phyloP scores from a whole-genome alignment of 805 yeast genomes.

The Candida koratica region DNA sequence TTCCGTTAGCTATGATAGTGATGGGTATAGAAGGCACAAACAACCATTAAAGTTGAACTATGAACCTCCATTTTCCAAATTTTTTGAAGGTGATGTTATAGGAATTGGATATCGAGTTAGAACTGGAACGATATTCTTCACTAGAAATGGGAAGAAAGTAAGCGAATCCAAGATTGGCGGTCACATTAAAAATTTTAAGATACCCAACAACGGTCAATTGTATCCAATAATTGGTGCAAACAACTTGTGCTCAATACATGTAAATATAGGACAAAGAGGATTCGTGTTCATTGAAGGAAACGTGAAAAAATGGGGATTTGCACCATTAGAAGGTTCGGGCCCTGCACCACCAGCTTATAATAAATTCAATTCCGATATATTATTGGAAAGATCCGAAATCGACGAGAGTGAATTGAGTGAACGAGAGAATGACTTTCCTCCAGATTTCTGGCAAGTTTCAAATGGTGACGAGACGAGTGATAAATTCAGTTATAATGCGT shows the following conservation, averaged over 20 bases:
- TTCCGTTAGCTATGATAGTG: constrained; percentile 84
- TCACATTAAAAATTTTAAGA: constrained; percentile 66
- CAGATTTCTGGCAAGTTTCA: constrained; percentile 48
- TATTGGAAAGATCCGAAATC: constrained; percentile 62
- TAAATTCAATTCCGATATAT: constrained; percentile 69
- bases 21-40: constrained; percentile 74
- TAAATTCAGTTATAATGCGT: constrained; percentile 37
- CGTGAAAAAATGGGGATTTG: constrained; percentile 93
- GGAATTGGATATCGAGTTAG: constrained; percentile 87
- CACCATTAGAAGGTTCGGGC: constrained; percentile 81
- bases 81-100: constrained; percentile 82
- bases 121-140: constrained; percentile 85
- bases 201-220: constrained; percentile 42
- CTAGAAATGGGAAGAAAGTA: constrained; percentile 88
- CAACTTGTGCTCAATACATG: constrained; percentile 77
- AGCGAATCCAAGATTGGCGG: constrained; percentile 80
- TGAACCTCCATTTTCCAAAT: constrained; percentile 53
- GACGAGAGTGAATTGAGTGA: constrained; percentile 46
- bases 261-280: constrained; percentile 85
- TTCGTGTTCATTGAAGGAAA: constrained; percentile 89
- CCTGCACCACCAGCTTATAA: constrained; percentile 95
- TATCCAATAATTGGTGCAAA: constrained; percentile 90
- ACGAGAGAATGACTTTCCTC: constrained; percentile 50
- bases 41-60: constrained; percentile 58
- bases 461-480: constrained; percentile 19